Evolutionary conservation across 177 flowering plant genomes (phyloP).

Genomic region (Vitis hybrid): DNA sequence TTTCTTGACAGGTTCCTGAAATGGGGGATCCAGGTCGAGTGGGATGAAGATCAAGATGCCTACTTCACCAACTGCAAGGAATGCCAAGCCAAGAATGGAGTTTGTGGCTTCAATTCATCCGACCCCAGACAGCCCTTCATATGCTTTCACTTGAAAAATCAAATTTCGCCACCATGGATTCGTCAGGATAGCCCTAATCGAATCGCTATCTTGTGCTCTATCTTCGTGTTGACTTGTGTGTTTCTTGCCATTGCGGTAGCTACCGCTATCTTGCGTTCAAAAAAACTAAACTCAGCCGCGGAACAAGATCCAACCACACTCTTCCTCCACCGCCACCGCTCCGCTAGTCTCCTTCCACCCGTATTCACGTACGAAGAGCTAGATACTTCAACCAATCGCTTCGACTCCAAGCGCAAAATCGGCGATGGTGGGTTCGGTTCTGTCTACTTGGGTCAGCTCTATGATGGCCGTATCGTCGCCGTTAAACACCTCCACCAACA

Average conservation of each 20-base stretch:
- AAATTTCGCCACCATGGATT: slow-evolving; percentile 31
- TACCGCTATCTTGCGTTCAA: slow-evolving; percentile 27
- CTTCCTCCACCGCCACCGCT: slow-evolving; percentile 62
- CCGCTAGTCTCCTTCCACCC: slow-evolving; percentile 70
- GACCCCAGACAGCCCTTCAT: slow-evolving; percentile 49
- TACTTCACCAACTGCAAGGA: slow-evolving; percentile 50
- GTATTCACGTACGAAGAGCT: slow-evolving; percentile 87
- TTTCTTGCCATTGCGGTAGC: slow-evolving; percentile 23
- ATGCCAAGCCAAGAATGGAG: slow-evolving; percentile 39
- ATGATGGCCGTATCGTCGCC: slow-evolving; percentile 63
- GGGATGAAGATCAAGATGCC: slow-evolving; percentile 36
- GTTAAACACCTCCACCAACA: slow-evolving; percentile 74
- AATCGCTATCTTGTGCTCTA: slow-evolving; percentile 24
- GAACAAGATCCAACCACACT: slow-evolving; percentile 64
- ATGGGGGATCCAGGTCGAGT: slow-evolving; percentile 42
- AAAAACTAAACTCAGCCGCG: slow-evolving; percentile 13
- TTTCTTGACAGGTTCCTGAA: slow-evolving; percentile 33
- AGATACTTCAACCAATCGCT: slow-evolving; percentile 62
- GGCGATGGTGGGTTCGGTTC: slow-evolving; percentile 97
- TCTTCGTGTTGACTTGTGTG: slow-evolving; percentile 30
- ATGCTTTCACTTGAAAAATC: slow-evolving; percentile 31
- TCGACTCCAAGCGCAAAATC: slow-evolving; percentile 72
- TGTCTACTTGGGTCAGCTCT: slow-evolving; percentile 67
- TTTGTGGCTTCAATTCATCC: slow-evolving; percentile 61
- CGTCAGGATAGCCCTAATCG: slow-evolving; percentile 19